A percentile compares a stretch with the other conserved stretches of the same genome.
These are phyloP conservation scores for Xerocomellus chrysenteron DNA, from an alignment of 768 basidiomycete species.

Conservation along the genomic window DNA sequence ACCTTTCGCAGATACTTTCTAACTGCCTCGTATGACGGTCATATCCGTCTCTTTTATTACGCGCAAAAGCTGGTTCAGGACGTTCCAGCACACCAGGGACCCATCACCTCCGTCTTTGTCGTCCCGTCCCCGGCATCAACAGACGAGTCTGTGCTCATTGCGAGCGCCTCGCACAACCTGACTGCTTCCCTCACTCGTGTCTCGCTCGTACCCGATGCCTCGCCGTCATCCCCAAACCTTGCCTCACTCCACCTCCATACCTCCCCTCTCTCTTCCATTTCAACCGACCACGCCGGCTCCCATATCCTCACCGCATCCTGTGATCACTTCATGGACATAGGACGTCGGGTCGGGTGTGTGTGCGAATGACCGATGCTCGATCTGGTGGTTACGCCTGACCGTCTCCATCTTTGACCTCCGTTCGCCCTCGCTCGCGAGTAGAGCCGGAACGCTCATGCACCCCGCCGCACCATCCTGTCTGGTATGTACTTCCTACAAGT, in stretches of 20 bases:
- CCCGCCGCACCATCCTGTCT: constrained; percentile 69
- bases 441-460: constrained; percentile 51
- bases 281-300: constrained; percentile 51
- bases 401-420: constrained; percentile 72
- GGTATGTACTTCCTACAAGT: neutral
- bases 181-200: constrained; percentile 56
- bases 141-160: constrained; percentile 43
- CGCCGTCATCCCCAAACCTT: constrained; percentile 28
- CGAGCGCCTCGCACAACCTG: constrained; percentile 77
- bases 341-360: constrained; percentile 78
- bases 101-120: constrained; percentile 64
- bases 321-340: constrained; percentile 88
- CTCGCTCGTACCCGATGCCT: constrained; percentile 8
- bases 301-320: constrained; percentile 82
- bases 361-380: constrained; percentile 79
- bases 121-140: constrained; percentile 39
- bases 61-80: constrained; percentile 56
- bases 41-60: constrained; percentile 71
- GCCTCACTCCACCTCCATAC: constrained; percentile 83
- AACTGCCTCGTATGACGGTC: constrained; percentile 80
- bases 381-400: constrained; percentile 48
- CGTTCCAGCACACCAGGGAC: constrained; percentile 54
- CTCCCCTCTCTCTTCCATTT: constrained; percentile 70
- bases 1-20: constrained; percentile 55
- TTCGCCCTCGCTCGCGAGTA: constrained; percentile 34